These are phyloP conservation scores for Myriosclerotinia curreyana DNA, from an alignment of 2,329 filamentous ascomycete species.

Conservation along the genomic window DNA sequence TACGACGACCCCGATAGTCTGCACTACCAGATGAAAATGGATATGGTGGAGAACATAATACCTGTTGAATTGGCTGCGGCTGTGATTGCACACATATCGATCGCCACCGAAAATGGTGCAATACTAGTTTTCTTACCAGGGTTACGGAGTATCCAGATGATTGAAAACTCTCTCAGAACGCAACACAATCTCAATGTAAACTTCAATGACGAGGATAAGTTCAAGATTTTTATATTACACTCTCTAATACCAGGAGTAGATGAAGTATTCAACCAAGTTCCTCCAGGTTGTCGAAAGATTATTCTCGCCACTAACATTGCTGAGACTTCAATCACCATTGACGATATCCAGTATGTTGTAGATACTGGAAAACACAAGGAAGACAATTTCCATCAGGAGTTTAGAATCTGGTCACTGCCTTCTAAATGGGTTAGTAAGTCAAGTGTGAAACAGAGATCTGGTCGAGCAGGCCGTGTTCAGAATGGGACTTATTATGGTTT, in stretches of 20 bases:
- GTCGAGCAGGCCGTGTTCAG: slow-evolving; percentile 86
- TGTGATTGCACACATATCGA: slow-evolving; percentile 80
- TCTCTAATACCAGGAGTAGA: slow-evolving; percentile 79
- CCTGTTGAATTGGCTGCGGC: slow-evolving; percentile 69
- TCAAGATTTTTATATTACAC: slow-evolving; percentile 84
- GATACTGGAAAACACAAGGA: slow-evolving; percentile 93
- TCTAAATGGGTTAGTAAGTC: slow-evolving; percentile 92
- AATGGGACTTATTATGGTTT: slow-evolving; percentile 88
- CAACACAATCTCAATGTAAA: slow-evolving; percentile 63
- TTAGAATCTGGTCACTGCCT: slow-evolving; percentile 84
- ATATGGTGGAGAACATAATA: slow-evolving; percentile 59
- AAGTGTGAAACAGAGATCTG: slow-evolving; percentile 87
- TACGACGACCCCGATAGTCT: slow-evolving; percentile 6
- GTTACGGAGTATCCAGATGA: slow-evolving; percentile 80
- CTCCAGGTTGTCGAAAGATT: slow-evolving; percentile 78
- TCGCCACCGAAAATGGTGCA: slow-evolving; percentile 74
- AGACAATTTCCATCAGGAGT: slow-evolving; percentile 81
- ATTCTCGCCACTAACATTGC: slow-evolving; percentile 95
- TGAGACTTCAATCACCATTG: slow-evolving; percentile 96
- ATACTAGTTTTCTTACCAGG: slow-evolving; percentile 93
- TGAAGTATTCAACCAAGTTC: slow-evolving; percentile 73
- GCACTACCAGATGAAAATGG: slow-evolving; percentile 26
- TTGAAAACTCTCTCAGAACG: slow-evolving; percentile 65
- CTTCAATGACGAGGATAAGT: slow-evolving; percentile 65
- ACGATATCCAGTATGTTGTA: slow-evolving; percentile 91